Evolutionary conservation across 371 early-diverging fungal genomes (phyloP).

Genomic region (Mucor mucedo): DNA sequence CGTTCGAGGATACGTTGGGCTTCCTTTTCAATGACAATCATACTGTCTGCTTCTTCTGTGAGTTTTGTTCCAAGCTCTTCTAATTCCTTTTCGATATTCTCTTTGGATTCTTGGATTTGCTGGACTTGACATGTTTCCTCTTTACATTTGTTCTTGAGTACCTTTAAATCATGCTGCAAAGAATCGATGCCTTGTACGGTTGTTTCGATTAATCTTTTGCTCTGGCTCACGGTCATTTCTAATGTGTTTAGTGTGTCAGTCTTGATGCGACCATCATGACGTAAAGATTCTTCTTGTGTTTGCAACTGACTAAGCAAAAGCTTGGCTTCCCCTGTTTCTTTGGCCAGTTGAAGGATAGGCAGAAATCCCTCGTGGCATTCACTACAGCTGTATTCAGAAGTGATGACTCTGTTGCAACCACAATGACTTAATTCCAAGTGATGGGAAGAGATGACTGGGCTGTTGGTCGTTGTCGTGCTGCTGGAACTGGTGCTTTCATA

Average conservation of each 20-base stretch:
- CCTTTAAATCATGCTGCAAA: constrained; percentile 27
- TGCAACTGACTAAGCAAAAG: constrained; percentile 9
- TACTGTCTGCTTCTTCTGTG: constrained; percentile 74
- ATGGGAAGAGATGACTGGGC: constrained; percentile 23
- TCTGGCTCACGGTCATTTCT: constrained; percentile 9
- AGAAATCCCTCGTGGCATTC: constrained; percentile 8
- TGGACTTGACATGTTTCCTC: constrained; percentile 68
- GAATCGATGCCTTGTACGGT: constrained; percentile 14
- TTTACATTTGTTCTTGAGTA: constrained; percentile 26
- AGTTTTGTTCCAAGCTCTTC: constrained; percentile 69
- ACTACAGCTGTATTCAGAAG: constrained; percentile 7
- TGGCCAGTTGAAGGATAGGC: background rate
- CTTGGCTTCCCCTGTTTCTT: constrained; percentile 12
- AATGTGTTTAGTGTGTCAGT: constrained; percentile 1
- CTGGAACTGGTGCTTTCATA: constrained; percentile 20
- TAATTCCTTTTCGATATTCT: constrained; percentile 69
- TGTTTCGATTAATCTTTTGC: constrained; percentile 4
- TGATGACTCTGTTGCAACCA: constrained; percentile 16
- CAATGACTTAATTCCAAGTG: constrained; percentile 3
- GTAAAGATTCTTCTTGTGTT: background rate
- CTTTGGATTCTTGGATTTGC: constrained; percentile 66
- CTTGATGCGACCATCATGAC: background rate
- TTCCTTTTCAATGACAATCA: constrained; percentile 71
- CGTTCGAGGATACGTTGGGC: constrained; percentile 44
- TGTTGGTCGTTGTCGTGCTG: constrained; percentile 25